Conservation (phyloP, 139 green algal species). For the Raphidocelis subcapitata region DNA sequence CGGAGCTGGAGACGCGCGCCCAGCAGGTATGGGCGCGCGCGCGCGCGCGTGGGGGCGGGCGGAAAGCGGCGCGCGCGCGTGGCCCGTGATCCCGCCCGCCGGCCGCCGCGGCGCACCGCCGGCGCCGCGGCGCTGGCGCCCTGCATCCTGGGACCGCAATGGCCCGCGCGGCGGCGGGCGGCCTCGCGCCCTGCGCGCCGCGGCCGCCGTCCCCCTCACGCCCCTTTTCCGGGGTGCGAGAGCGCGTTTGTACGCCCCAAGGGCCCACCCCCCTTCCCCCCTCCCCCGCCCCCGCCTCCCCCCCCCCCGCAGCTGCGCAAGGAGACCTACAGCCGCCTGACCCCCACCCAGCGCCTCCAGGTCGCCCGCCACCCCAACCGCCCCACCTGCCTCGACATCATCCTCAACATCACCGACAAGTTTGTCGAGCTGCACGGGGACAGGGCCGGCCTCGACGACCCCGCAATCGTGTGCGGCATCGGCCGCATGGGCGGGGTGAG, state of each 20-base stretch:
- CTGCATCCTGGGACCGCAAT: too few relatives aligned
- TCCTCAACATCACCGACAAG: slow-evolving; percentile 96
- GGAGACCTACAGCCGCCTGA: slow-evolving; percentile 93
- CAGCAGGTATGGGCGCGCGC: slow-evolving; percentile 54
- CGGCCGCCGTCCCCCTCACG: too few relatives aligned
- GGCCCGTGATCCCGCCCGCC: background rate
- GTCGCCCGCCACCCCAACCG: slow-evolving; percentile 94
- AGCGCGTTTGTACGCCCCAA: too few relatives aligned
- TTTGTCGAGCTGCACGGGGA: slow-evolving; percentile 92
- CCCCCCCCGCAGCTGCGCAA: slow-evolving; percentile 80
- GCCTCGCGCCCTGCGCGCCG: too few relatives aligned
- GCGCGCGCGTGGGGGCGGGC: too few relatives aligned
- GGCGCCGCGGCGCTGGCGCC: background rate
- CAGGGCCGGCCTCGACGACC: slow-evolving; percentile 89
- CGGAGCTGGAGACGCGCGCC: slow-evolving; percentile 81
- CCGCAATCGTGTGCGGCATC: slow-evolving; percentile 93
- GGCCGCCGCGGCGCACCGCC: too few relatives aligned
- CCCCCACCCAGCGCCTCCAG: slow-evolving; percentile 88
- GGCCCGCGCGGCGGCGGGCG: too few relatives aligned
- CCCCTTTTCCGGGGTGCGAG: too few relatives aligned
- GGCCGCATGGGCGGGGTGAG: slow-evolving; percentile 86
- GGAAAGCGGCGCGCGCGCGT: too few relatives aligned
- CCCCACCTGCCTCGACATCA: slow-evolving; percentile 97
- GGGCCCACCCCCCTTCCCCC: too few relatives aligned
- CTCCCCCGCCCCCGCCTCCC: too few relatives aligned